These are phyloP conservation scores for Cornus controversa DNA, from an alignment of 148 eudicot species.

Conservation along the genomic window DNA sequence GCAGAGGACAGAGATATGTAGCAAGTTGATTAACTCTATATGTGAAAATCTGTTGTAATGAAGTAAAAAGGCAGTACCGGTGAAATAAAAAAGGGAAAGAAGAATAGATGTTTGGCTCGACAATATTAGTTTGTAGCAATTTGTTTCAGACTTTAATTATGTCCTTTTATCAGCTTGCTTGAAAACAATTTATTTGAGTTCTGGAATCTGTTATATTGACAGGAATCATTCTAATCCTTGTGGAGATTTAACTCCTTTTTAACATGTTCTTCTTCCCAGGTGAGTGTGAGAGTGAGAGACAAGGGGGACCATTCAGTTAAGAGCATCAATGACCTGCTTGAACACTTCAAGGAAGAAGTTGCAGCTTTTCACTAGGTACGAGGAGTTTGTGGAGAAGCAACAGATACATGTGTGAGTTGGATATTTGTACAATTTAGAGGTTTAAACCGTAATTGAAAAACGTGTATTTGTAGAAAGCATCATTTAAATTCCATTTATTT, in stretches of 20 bases:
- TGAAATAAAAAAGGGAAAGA: too few species aligned
- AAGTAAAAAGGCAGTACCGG: too few species aligned
- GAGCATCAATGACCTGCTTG: constrained; percentile 54
- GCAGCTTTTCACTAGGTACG: constrained; percentile 48
- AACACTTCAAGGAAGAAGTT: constrained; percentile 57
- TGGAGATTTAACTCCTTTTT: not conserved
- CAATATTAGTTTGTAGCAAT: too few species aligned
- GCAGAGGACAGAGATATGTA: not conserved
- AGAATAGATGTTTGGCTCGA: too few species aligned
- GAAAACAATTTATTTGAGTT: not conserved
- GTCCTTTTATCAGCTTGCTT: not conserved
- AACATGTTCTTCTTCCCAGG: constrained; percentile 33
- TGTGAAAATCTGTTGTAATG: too few species aligned
- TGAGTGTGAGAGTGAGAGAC: constrained; percentile 75
- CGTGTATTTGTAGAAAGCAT: not conserved
- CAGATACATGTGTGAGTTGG: not conserved
- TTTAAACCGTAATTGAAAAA: not conserved
- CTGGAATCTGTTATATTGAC: not conserved
- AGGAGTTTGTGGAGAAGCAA: not conserved
- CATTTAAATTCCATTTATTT: not conserved
- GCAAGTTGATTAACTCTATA: too few species aligned
- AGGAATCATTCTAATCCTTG: not conserved
- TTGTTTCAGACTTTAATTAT: too few species aligned
- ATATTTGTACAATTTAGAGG: not conserved
- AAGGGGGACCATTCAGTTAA: constrained; percentile 37